phyloP scores from a whole-genome alignment of 75 land plant genomes.

The Chamaecyparis obtusa region DNA sequence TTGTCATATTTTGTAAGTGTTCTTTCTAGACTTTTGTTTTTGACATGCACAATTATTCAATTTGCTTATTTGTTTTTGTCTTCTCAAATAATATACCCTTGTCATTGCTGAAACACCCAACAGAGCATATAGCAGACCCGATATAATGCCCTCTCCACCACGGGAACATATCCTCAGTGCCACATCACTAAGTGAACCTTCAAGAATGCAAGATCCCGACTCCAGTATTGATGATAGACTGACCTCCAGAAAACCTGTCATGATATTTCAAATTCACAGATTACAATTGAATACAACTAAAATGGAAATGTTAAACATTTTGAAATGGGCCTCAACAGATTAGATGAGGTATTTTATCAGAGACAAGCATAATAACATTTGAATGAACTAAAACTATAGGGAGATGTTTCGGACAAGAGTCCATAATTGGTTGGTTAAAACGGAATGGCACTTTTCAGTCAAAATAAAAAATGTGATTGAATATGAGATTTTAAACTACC shows the following conservation, averaged over 20 bases:
- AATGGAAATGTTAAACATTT: not conserved
- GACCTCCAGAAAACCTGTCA: constrained; percentile 80
- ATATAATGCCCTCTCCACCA: constrained; percentile 78
- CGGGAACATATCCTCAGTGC: constrained; percentile 56
- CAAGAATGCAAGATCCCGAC: constrained; percentile 23
- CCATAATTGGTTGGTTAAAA: not conserved
- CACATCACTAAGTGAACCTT: constrained; percentile 46
- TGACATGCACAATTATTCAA: not conserved
- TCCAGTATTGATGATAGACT: constrained; percentile 50
- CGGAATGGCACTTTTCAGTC: not conserved
- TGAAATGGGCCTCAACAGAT: not conserved
- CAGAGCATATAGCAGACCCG: constrained; percentile 80
- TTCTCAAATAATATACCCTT: constrained; percentile 50
- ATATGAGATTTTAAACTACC: not conserved
- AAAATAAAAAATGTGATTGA: not conserved
- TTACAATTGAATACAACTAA: not conserved
- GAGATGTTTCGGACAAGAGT: not conserved
- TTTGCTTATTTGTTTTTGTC: not conserved
- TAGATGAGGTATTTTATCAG: not conserved
- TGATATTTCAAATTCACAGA: not conserved
- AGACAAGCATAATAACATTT: not conserved
- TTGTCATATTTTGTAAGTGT: not conserved
- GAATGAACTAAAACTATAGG: not conserved
- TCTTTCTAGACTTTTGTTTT: not conserved
- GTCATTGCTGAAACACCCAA: constrained; percentile 97